Percentiles rank a stretch among this genome's conserved stretches.
Conservation (phyloP, 73 alveolate species). For the Effrenium voratum region DNA sequence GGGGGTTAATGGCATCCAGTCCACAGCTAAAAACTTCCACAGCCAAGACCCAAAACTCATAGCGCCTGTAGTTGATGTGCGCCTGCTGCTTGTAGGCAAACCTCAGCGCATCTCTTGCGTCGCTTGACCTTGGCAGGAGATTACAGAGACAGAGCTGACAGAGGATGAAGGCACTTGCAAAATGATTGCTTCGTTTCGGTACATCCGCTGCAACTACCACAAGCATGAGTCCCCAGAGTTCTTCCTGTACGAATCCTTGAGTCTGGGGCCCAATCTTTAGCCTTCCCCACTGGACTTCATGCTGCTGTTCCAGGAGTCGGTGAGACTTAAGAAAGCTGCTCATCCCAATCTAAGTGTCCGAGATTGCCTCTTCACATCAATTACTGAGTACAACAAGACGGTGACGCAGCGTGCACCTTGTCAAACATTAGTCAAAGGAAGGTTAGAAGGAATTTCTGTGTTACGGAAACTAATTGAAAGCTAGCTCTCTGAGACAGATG, state of each 20-base stretch:
- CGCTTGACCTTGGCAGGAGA: neutral
- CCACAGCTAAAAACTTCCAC: no score
- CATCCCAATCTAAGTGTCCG: neutral
- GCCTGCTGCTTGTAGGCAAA: no score
- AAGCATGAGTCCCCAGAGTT: neutral
- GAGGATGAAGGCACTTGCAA: neutral
- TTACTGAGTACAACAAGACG: conserved; percentile 36
- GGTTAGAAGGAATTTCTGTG: no score
- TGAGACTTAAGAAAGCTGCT: neutral
- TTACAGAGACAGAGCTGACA: neutral
- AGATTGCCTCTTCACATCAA: neutral
- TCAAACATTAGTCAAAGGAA: no score
- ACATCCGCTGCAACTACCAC: conserved; percentile 22
- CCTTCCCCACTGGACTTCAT: conserved; percentile 18
- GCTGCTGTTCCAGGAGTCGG: neutral
- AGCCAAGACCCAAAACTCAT: no score
- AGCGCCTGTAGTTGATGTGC: no score
- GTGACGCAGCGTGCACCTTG: no score
- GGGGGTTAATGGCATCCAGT: no score
- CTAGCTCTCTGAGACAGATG: no score
- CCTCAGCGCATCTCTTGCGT: no score
- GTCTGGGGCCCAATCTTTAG: neutral
- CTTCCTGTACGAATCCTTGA: conserved; percentile 16
- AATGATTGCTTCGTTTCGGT: neutral
- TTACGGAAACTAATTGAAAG: no score